phyloP scores from a whole-genome alignment of 805 yeast species.

The Candida ulmi region DNA sequence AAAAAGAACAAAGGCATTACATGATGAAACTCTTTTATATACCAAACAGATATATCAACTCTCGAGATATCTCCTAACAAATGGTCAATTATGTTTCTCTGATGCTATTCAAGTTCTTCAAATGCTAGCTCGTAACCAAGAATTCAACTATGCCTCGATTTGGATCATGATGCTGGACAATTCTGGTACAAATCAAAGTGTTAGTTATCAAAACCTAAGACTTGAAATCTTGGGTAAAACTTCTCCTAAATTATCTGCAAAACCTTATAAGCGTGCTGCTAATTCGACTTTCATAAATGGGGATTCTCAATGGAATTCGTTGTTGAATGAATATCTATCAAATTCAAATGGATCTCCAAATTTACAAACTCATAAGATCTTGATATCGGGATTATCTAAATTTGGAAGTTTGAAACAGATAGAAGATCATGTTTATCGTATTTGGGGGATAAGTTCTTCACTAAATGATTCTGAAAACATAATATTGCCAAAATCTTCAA shows the following conservation, averaged over 20 bases:
- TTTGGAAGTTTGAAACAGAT: conserved; percentile 14
- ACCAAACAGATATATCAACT: background rate
- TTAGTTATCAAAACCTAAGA: conserved; percentile 11
- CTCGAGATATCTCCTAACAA: background rate
- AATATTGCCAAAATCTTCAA: conserved; percentile 7
- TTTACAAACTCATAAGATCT: conserved; percentile 15
- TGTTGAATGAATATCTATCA: conserved; percentile 6
- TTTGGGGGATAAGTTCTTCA: conserved; percentile 18
- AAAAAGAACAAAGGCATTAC: background rate
- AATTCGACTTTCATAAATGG: background rate
- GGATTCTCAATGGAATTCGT: background rate
- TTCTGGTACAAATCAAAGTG: background rate
- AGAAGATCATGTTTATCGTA: conserved; percentile 11
- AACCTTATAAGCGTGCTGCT: background rate
- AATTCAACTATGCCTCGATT: conserved; percentile 2
- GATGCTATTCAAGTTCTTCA: background rate
- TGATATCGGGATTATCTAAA: conserved; percentile 18
- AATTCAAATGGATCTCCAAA: conserved; percentile 9
- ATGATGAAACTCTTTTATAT: background rate
- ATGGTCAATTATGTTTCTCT: background rate
- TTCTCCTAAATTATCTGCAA: background rate
- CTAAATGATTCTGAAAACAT: background rate
- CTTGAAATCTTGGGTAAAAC: conserved; percentile 14
- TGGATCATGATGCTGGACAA: conserved; percentile 4
- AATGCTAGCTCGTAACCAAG: background rate